phyloP scores from a whole-genome alignment of 352 stramenopile genomes.

The Phytophthora idaei region DNA sequence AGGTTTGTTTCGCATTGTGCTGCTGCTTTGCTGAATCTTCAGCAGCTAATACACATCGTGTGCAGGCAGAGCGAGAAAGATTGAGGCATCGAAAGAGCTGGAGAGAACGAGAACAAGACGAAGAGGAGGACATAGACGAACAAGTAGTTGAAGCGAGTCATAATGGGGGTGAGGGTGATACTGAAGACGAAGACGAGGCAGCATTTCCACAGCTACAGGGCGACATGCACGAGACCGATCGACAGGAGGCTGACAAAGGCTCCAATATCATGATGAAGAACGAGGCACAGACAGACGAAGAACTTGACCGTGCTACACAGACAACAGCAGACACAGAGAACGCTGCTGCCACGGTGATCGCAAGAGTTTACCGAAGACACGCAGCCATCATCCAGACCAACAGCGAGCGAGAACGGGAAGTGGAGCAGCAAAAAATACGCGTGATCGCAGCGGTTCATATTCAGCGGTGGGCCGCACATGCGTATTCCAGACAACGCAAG shows the following conservation, averaged over 20 bases:
- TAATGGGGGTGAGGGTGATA: constrained; percentile 23
- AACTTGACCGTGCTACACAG: not conserved
- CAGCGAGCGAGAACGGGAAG: constrained; percentile 5
- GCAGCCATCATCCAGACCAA: constrained; percentile 3
- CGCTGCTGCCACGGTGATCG: constrained; percentile 39
- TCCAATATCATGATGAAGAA: constrained; percentile 3
- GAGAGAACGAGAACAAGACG: constrained; percentile 10
- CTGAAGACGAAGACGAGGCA: constrained; percentile 34
- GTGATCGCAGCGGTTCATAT: constrained; percentile 36
- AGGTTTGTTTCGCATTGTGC: constrained; percentile 29
- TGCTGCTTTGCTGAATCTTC: not conserved
- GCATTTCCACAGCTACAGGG: constrained; percentile 43
- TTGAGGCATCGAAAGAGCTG: constrained; percentile 21
- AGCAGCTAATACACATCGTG: not conserved
- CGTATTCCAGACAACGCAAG: constrained; percentile 32
- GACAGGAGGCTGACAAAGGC: constrained; percentile 10
- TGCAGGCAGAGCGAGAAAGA: constrained; percentile 31
- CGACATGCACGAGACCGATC: constrained; percentile 24
- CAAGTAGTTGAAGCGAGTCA: not conserved
- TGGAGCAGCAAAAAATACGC: constrained; percentile 12
- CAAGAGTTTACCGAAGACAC: constrained; percentile 33
- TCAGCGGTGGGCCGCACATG: constrained; percentile 48
- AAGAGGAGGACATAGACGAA: constrained; percentile 11
- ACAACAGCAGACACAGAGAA: constrained; percentile 10
- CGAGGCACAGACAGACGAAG: not conserved